phyloP scores from a whole-genome alignment of 768 basidiomycete species.

The Lactarius hatsudake region DNA sequence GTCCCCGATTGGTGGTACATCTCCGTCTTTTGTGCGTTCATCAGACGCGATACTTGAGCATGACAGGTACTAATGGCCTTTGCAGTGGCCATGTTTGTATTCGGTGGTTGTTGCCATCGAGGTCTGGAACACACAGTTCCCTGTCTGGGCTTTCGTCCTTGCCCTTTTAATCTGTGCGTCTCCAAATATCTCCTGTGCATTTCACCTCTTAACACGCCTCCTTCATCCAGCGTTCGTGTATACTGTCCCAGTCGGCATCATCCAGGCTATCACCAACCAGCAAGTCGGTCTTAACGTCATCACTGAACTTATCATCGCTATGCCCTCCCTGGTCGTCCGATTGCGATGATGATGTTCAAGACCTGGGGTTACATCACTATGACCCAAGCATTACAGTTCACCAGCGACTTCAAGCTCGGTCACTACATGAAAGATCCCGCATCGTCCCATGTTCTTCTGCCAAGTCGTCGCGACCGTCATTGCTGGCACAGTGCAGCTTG shows the following conservation, averaged over 20 bases:
- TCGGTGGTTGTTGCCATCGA: conserved; percentile 70
- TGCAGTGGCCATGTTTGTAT: conserved; percentile 57
- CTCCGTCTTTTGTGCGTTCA: conserved; percentile 48
- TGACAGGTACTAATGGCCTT: not conserved
- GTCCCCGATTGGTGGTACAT: conserved; percentile 88
- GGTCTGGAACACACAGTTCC: conserved; percentile 70
- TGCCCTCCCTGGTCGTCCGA: conserved; percentile 68
- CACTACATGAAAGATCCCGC: conserved; percentile 72
- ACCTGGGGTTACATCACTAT: conserved; percentile 75
- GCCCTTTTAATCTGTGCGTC: conserved; percentile 57
- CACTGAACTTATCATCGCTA: conserved; percentile 79
- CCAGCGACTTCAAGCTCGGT: conserved; percentile 75
- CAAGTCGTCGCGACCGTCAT: conserved; percentile 67
- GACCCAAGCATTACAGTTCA: conserved; percentile 66
- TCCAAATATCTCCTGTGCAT: not conserved
- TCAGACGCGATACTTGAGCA: not conserved
- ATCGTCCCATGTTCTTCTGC: conserved; percentile 66
- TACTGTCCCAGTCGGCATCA: conserved; percentile 54
- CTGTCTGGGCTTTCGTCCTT: conserved; percentile 70
- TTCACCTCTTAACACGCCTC: not conserved
- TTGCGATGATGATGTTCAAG: conserved; percentile 88
- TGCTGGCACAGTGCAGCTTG: conserved; percentile 70
- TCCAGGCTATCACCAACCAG: conserved; percentile 76
- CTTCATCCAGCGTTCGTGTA: conserved; percentile 37
- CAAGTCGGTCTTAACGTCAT: conserved; percentile 75